These are phyloP conservation scores for Drechslerella stenobrocha DNA, from an alignment of 2,329 filamentous ascomycete genomes.

Conservation along the genomic window DNA sequence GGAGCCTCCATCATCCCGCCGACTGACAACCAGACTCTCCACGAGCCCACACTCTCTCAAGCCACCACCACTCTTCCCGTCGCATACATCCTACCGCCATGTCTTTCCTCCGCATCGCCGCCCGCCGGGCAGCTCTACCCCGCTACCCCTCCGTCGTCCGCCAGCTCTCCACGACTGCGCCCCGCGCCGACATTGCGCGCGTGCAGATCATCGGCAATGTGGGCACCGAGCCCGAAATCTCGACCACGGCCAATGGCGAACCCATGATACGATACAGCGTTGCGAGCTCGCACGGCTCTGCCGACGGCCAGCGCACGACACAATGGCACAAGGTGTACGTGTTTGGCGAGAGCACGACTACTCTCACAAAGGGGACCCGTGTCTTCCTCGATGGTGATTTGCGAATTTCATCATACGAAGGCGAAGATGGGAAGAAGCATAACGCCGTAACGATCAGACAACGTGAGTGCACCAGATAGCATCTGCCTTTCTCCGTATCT, in stretches of 20 bases:
- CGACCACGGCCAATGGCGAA: slow-evolving; percentile 68
- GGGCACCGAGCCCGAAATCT: slow-evolving; percentile 74
- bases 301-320: slow-evolving; percentile 57
- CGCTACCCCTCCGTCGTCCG: slow-evolving; percentile 58
- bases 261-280: slow-evolving; percentile 78
- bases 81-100: not conserved
- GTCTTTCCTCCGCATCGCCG: slow-evolving; percentile 30
- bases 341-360: slow-evolving; percentile 61
- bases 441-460: slow-evolving; percentile 72
- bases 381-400: slow-evolving; percentile 85
- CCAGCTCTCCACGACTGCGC: slow-evolving; percentile 71
- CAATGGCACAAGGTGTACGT: slow-evolving; percentile 82
- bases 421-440: slow-evolving; percentile 70
- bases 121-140: slow-evolving; percentile 18
- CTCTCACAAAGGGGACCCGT: slow-evolving; percentile 64
- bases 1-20: not conserved
- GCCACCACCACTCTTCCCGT: not conserved
- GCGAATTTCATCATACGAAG: slow-evolving; percentile 68
- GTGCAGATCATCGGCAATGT: slow-evolving; percentile 87
- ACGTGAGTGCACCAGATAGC: slow-evolving; percentile 64
- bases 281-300: slow-evolving; percentile 54
- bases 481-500: no score
- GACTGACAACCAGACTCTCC: not conserved
- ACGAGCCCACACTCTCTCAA: no score
- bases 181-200: slow-evolving; percentile 68